Evolutionary conservation across 441 rosid genomes (phyloP), one percentile per base, ranked within the genome.

Genomic region (Viola pubescens): DNA sequence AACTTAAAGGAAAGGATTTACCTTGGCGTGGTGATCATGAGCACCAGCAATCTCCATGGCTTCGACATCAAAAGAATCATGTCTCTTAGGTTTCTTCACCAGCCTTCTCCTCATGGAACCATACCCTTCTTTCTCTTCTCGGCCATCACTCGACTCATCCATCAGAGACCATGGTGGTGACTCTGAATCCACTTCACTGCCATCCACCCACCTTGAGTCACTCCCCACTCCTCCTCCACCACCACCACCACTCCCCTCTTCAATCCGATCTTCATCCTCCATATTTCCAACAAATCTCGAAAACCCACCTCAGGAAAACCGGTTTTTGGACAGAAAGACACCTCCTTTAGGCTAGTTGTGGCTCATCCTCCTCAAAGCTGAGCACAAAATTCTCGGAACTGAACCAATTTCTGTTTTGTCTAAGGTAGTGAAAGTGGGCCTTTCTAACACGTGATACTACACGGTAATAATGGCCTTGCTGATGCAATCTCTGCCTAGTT

Each of bases 21-120:
- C 96, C 91, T 89, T 94, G 12, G 75, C 60, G 65, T 52, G 67
- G 60, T 81, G 86, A 45, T 64, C 70, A 62, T 72, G 79, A 73
- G 79, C 79, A 68, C 81, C 84, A 58, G 83, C 79, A 72, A 94
- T 73, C 66, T 84, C 97, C 98, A 92, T 87, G 58, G 98, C 92
- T 78, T 89, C 97, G 62, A 89, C 98, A 75, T 94, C 98, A 57
- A 94, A 81, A 73, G 95, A 89, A 73, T 94, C 88, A 59, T 57
- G 81, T 78, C 94, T 80, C 55, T 72, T 84, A 3, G 87, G 81
- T 69, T 76, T 94, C 83, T 83, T 89, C 63, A 73, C 79, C 4
- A 94, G 70, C 70, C 98, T 79, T 74, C 92, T 84, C 74, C 95
- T 84, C 73, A 89, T 2, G 44, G 84, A 73, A 45, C 91, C 88